Conservation (phyloP, 441 rosid species). For the Monsonia emarginata region DNA sequence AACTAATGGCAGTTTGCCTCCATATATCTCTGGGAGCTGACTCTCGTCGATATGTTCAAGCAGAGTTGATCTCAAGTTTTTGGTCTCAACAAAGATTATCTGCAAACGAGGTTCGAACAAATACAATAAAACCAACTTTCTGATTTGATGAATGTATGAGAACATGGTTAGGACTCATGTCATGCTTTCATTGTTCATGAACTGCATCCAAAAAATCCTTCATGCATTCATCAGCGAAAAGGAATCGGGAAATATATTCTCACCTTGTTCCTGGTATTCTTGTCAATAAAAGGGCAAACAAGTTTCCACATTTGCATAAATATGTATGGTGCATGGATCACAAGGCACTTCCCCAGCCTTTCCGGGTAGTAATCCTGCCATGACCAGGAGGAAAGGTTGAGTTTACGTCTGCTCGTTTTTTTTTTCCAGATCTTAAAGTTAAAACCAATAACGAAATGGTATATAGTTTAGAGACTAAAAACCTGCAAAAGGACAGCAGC, state of each 20-base stretch:
- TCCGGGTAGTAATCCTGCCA: conserved; percentile 62
- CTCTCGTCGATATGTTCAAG: not conserved
- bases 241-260: too few species aligned
- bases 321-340: conserved; percentile 43
- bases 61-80: conserved; percentile 25
- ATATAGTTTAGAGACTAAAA: not conserved
- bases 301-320: conserved; percentile 47
- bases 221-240: too few species aligned
- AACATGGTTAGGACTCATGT: too few species aligned
- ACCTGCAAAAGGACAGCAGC: conserved; percentile 36
- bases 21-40: conserved; percentile 7
- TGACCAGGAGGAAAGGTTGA: not conserved
- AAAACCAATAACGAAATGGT: not conserved
- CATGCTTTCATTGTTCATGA: too few species aligned
- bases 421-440: too few species aligned
- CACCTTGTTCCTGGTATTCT: conserved; percentile 44
- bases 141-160: too few species aligned
- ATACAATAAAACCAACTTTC: too few species aligned
- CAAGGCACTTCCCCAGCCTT: conserved; percentile 39
- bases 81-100: conserved; percentile 47
- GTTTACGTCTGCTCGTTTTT: too few species aligned
- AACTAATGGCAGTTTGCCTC: conserved; percentile 3
- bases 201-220: too few species aligned
- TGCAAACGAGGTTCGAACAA: conserved; percentile 11
- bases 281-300: conserved; percentile 44